These are phyloP conservation scores for Cyphellophora europaea DNA, from an alignment of 2,329 filamentous ascomycete species.

Conservation along the genomic window DNA sequence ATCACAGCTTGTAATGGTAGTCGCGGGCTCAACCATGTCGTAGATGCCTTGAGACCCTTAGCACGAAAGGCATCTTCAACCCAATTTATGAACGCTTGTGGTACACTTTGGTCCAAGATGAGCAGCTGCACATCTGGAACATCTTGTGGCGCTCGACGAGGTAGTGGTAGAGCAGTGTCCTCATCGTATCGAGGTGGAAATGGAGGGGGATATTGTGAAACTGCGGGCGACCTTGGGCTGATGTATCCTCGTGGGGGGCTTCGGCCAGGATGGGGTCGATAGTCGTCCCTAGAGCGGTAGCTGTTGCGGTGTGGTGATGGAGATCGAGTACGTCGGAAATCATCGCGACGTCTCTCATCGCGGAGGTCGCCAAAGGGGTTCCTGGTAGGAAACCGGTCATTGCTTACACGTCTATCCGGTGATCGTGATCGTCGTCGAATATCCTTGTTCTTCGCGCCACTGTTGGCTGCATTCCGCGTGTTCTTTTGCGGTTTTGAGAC, in stretches of 20 bases:
- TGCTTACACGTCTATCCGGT: constrained; percentile 22
- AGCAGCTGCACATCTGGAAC: constrained; percentile 88
- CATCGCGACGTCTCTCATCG: constrained; percentile 49
- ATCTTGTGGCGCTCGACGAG: constrained; percentile 61
- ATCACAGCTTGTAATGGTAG: constrained; percentile 72
- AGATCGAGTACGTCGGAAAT: constrained; percentile 54
- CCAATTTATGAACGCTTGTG: constrained; percentile 69
- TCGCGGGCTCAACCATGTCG: constrained; percentile 69
- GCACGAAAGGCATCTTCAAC: constrained; percentile 67
- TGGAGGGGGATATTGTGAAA: constrained; percentile 55
- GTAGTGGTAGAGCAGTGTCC: constrained; percentile 60
- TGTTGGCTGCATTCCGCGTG: constrained; percentile 40
- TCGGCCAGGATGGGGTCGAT: constrained; percentile 37
- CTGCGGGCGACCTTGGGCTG: constrained; percentile 55
- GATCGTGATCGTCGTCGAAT: constrained; percentile 34
- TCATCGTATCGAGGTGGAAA: constrained; percentile 53
- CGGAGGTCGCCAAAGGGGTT: constrained; percentile 39
- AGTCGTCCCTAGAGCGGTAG: constrained; percentile 57
- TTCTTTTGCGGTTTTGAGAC: constrained; percentile 82
- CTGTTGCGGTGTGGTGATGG: constrained; percentile 45
- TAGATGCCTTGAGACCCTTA: constrained; percentile 64
- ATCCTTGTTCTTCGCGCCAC: constrained; percentile 17
- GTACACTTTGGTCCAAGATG: constrained; percentile 48
- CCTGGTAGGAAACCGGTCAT: constrained; percentile 21
- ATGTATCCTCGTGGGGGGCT: constrained; percentile 27